Conservation (phyloP, 2,329 filamentous ascomycete species). For the Orbilia brochopaga region DNA sequence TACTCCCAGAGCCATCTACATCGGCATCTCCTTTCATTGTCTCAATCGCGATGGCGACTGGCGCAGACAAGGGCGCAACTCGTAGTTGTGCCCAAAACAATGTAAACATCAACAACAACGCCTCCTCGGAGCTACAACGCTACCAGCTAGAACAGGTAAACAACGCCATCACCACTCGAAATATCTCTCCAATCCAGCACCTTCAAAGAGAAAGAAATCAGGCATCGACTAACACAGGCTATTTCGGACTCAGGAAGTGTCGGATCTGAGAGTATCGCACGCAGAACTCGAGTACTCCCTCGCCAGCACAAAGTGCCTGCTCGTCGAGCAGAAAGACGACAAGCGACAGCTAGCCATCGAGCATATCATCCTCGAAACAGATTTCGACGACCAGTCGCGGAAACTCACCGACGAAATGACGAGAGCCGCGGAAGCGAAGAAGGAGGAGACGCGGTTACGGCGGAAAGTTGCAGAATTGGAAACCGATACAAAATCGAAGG, state of each 20-base stretch:
- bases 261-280: slow-evolving; percentile 36
- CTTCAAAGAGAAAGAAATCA: neutral
- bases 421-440: slow-evolving; percentile 32
- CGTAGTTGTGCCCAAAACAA: slow-evolving; percentile 29
- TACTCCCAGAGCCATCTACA: neutral
- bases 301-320: slow-evolving; percentile 33
- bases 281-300: slow-evolving; percentile 49
- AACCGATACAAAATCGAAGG: slow-evolving; percentile 7
- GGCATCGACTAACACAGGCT: neutral
- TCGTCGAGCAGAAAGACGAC: slow-evolving; percentile 43
- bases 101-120: slow-evolving; percentile 48
- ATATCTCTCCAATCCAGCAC: neutral
- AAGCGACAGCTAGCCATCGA: slow-evolving; percentile 37
- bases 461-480: slow-evolving; percentile 32
- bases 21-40: slow-evolving; percentile 3
- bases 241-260: slow-evolving; percentile 31
- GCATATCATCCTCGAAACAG: slow-evolving; percentile 42
- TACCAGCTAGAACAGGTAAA: slow-evolving; percentile 48
- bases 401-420: slow-evolving; percentile 40
- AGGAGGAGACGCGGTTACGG: slow-evolving; percentile 32
- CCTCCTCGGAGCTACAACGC: slow-evolving; percentile 34
- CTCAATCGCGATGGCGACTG: slow-evolving; percentile 47
- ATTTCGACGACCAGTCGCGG: slow-evolving; percentile 42
- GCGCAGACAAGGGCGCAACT: slow-evolving; percentile 40
- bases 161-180: neutral